Evolutionary conservation across 768 basidiomycete species (phyloP), one percentile per base, ranked within the genome.

Genomic region (Amanita subjunquillea): DNA sequence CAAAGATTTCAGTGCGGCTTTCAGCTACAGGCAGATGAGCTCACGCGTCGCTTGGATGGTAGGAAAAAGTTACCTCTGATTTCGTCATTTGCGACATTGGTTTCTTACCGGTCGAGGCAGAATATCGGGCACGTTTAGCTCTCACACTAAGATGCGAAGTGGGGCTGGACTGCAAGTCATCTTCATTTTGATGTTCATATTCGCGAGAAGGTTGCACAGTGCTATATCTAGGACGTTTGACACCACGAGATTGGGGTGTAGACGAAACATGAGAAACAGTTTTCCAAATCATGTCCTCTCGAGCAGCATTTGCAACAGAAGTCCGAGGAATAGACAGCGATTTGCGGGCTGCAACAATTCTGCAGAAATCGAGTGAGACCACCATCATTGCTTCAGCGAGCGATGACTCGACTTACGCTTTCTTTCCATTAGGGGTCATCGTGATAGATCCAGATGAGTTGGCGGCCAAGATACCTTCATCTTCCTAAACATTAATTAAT

Each of bases 381-480:
- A 10, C 25, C 22, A 42, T 22, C 22, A 10, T 10, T 17, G 17
- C 39, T 8, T 7, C 20, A 40, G 13, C n/a, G 32, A 10, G 29
- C 13, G 27, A 30, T 32, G 3, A 12, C 6, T 20, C n/a, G 9
- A 65, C 72, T 49, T 58, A 76, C 76, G 65, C 66, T 64, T 73
- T 76, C 65, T 71, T 75, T 3, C 73, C 76, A 27, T 63, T 62
- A 1, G 70, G 60, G 10, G 75, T 76, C 54, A 78, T 60, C 10
- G 67, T 61, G 8, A 77, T 59, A 32, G 62, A 67, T 6, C 72
- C 73, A 39, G 56, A 60, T 4, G 68, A 56, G 43, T 67, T 67
- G 4, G 67, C 55, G 6, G 69, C 64, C 20, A 78, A 51, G 43
- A 77, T 66, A 32, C 74, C 76, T 42, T 73, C 69, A 10, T 67